Base-by-base conservation (phyloP, 345 rosid species). In the Xanthoceras sorbifolium region DNA sequence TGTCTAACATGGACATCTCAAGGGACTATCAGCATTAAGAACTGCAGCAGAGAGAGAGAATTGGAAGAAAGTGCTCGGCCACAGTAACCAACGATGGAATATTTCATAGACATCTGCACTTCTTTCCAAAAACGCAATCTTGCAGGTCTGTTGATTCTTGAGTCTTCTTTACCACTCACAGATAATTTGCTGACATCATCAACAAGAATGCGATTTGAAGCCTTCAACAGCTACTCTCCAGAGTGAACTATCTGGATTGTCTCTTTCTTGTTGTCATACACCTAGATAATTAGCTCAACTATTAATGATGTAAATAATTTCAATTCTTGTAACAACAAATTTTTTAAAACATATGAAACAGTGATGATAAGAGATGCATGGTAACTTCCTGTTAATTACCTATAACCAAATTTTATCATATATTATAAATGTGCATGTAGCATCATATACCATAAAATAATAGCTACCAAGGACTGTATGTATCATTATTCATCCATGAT, bases 231-330 rank as follows among this genome's bases (percentile, higher is more conserved):
- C 98, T 20, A 84, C 67, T 83, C 94, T 91, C 98, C 99, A 95
- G 60, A 96, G 93, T 63, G 93, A 91, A 81, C 94, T 92, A 83
- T 96, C 97, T 71, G 98, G 98, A 81, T 85, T 82, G 83, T 96
- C 99, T 86, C 99, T 89, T n/a, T 86, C 99, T 90, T 66, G 91
- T 87, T 79, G 91, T 92, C 99, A 93, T 96, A 83, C 93, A 93
- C 90, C 98, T 93, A 73, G 54, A 32, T 2, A 72, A 70, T 48
- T 64, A 77, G 68, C 66, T 76, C 46, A 73, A 82, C 40, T 48
- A 6, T 71, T 62, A 73, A 44, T 40, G 32, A 8, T 18, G 38
- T 40, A 71, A 59, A 73, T 67, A 28, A 9, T 64, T 78, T 76
- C 46, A 29, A 64, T 29, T 25, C 18, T n/a, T n/a, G n/a, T n/a